Percentiles rank a stretch among this genome's conserved stretches.
phyloP scores from a whole-genome alignment of 192 early-diverging fungal genomes.

The Backusella luteola region DNA sequence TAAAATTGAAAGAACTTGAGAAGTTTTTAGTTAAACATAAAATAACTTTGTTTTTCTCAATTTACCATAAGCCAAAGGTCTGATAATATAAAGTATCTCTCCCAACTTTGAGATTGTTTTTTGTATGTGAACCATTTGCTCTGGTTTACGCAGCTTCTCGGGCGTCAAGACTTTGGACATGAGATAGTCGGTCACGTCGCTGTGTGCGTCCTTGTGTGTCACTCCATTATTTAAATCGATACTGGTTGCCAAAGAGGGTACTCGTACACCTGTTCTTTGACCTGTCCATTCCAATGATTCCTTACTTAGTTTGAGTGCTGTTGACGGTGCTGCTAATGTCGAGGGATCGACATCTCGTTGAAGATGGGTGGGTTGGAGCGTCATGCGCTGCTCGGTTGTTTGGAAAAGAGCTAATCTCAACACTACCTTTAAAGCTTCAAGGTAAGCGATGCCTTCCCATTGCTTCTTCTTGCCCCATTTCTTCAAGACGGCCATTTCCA shows the following conservation, averaged over 20 bases:
- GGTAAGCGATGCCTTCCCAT: constrained; percentile 20
- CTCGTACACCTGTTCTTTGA: constrained; percentile 25
- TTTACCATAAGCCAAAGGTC: constrained; percentile 84
- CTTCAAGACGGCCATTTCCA: constrained; percentile 36
- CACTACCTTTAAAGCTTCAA: constrained; percentile 36
- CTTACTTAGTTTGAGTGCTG: constrained; percentile 16
- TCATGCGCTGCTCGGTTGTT: constrained; percentile 54
- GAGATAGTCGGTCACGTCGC: constrained; percentile 53
- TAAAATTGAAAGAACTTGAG: constrained; percentile 69
- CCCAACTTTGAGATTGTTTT: constrained; percentile 46
- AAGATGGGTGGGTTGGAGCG: constrained; percentile 55
- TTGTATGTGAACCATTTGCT: constrained; percentile 64
- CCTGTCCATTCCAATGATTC: constrained; percentile 36
- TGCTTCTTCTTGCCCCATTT: constrained; percentile 20
- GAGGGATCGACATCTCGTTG: constrained; percentile 70
- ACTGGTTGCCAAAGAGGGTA: constrained; percentile 13
- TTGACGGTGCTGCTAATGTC: constrained; percentile 29
- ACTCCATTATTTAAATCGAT: constrained; percentile 22
- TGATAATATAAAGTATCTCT: constrained; percentile 80
- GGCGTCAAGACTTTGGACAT: constrained; percentile 55
- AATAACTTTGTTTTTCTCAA: neutral
- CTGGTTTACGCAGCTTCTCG: constrained; percentile 63
- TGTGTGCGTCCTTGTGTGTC: neutral
- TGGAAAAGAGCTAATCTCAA: constrained; percentile 52
- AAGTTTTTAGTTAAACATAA: neutral